Conservation (phyloP, 2,329 filamentous ascomycete species). For the Didymella lethalis region DNA sequence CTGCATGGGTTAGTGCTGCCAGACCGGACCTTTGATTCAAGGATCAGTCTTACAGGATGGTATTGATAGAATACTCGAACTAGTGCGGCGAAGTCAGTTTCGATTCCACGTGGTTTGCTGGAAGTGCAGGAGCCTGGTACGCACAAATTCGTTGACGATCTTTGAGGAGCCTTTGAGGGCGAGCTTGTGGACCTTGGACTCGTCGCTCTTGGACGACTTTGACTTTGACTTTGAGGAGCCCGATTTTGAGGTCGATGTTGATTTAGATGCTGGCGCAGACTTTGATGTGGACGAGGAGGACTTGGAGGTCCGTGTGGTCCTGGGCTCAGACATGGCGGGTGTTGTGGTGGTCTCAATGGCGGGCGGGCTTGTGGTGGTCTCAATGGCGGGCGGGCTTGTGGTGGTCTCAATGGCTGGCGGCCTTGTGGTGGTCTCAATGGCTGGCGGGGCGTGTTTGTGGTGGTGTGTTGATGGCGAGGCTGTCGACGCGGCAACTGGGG, state of each 20-base stretch:
- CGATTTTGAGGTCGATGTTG: constrained; percentile 18
- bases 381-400: not conserved
- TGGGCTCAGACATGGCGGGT: constrained; percentile 44
- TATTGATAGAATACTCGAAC: constrained; percentile 99
- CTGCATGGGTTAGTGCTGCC: constrained; percentile 55
- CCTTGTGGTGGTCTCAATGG: not conserved
- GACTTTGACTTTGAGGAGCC: constrained; percentile 25
- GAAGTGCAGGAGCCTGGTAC: constrained; percentile 47
- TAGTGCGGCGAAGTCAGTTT: constrained; percentile 46
- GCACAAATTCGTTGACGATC: constrained; percentile 92
- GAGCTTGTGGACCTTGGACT: constrained; percentile 93
- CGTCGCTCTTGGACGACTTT: constrained; percentile 63
- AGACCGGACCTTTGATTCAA: not conserved
- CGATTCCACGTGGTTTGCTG: not conserved
- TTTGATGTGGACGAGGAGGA: constrained; percentile 14
- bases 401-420: too few relatives aligned
- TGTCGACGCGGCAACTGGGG: constrained; percentile 44
- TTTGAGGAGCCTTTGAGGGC: constrained; percentile 85
- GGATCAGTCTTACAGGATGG: constrained; percentile 74
- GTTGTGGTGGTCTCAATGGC: too few relatives aligned
- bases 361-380: not conserved
- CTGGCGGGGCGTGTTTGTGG: constrained; percentile 7
- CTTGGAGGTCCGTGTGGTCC: constrained; percentile 30
- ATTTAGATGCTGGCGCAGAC: constrained; percentile 13
- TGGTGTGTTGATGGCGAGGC: constrained; percentile 36